Conservation (phyloP, 1,284 basidiomycete genomes). For the Sanghuangporus weigelae region DNA sequence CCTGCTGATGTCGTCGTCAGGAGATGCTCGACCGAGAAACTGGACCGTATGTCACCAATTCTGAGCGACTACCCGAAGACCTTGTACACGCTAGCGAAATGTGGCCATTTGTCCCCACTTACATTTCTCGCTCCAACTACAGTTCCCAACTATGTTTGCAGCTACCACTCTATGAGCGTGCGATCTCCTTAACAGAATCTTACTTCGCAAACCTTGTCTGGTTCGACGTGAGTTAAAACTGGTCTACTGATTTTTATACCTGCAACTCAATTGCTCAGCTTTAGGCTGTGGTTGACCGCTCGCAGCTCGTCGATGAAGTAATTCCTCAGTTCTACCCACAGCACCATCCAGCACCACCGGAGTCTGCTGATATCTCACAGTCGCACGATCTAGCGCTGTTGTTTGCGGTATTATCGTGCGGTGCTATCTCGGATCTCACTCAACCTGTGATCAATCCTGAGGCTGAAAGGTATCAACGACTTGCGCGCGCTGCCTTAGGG, state of each 20-base stretch:
- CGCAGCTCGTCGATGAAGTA: conserved; percentile 8
- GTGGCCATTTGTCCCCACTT: conserved; percentile 15
- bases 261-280: too few species aligned
- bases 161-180: neutral
- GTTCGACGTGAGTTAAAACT: too few species aligned
- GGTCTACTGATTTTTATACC: too few species aligned
- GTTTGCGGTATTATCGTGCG: conserved; percentile 18
- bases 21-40: too few species aligned
- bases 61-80: conserved; percentile 11
- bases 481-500: conserved; percentile 16
- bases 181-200: conserved; percentile 15
- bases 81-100: conserved; percentile 12
- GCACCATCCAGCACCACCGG: neutral
- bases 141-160: neutral
- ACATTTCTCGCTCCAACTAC: neutral
- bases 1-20: neutral
- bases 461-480: conserved; percentile 16
- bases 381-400: conserved; percentile 19
- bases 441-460: conserved; percentile 15
- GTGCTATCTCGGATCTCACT: conserved; percentile 14
- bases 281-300: neutral
- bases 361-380: neutral
- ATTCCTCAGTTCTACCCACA: conserved; percentile 6
- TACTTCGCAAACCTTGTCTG: conserved; percentile 19
- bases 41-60: too few species aligned